Evolutionary conservation across 257 asterid genomes (phyloP).

Genomic region (Paraleonurus japonicus): DNA sequence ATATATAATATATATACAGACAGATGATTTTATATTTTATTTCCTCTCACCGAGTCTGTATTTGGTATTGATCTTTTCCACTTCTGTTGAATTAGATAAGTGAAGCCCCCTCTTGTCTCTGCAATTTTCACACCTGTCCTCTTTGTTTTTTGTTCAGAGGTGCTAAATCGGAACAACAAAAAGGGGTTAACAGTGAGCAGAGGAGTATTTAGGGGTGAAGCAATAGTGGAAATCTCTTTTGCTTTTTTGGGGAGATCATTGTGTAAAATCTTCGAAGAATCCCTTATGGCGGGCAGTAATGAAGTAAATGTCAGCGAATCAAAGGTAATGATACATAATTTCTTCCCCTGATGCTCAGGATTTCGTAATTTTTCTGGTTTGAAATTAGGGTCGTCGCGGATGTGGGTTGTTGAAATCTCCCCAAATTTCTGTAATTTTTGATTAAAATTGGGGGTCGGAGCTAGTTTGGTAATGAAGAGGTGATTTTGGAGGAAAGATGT

Average conservation of each 20-base stretch:
- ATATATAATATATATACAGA: neutral
- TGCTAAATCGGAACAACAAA: neutral
- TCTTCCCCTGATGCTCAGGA: neutral
- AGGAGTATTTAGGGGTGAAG: neutral
- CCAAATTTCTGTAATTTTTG: neutral
- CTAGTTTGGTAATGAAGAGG: conserved; percentile 12
- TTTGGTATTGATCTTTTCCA: conserved; percentile 28
- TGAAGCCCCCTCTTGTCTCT: conserved; percentile 20
- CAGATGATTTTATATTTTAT: conserved; percentile 8
- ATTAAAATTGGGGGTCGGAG: conserved; percentile 26
- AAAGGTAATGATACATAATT: conserved; percentile 34
- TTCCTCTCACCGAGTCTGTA: conserved; percentile 13
- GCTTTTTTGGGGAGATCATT: conserved; percentile 12
- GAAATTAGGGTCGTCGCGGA: conserved; percentile 29
- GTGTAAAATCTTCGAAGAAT: neutral
- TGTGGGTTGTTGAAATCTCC: conserved; percentile 14
- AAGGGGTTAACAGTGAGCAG: neutral
- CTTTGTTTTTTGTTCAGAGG: conserved; percentile 15
- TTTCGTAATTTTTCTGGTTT: neutral
- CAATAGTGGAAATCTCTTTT: neutral
- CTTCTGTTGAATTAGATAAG: conserved; percentile 26
- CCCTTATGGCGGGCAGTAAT: conserved; percentile 47
- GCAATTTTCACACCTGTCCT: conserved; percentile 1
- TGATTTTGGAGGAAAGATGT: conserved; percentile 17
- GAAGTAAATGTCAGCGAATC: conserved; percentile 52